Evolutionary conservation across 306 rosid species (phyloP), one percentile per base, ranked within the genome.

Genomic region (Prunus davidiana): DNA sequence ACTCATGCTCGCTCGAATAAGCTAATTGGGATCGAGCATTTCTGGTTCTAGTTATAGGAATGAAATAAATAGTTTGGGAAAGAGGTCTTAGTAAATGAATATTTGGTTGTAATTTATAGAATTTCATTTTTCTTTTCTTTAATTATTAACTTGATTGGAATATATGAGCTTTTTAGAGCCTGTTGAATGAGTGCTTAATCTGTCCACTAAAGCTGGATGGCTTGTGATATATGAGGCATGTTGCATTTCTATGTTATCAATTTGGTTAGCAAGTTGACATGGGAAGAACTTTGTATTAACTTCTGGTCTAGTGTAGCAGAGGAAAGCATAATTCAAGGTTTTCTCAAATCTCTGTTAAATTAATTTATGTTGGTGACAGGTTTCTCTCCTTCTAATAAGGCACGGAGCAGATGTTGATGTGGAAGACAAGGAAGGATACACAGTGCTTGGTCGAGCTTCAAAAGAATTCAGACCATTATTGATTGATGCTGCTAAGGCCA

Each of bases 351-450:
- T 45, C 12, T 43, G 4, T 25, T 28, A 16, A 38, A 32, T 32
- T 32, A 32, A 32, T 20, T 28, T 80, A 25, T 78, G 22, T 28
- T 45, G n/a, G 60, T 72, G 46, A 72, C 87, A 90, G 97, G 90
- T 78, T 54, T 85, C 97, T 32, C 89, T 94, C 50, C 98, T 92
- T 75, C 89, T 95, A 71, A 67, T 89, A 80, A 89, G 97, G 84
- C 97, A 95, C 67, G 97, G 98, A 80, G 98, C 98, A 8, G 91
- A 95, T 71, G 93, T 92, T 64, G 98, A 95, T 72, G 88, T 86
- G 28, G 91, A 84, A 83, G 97, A 92, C 87, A 89, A 83, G 83
- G 98, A 95, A 92, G 98, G 97, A 67, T 95, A 88, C 90, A 92
- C 96, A 0, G 98, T 95, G 62, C 97, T 92, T 18, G 98, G 98